These are phyloP conservation scores for Blastobotrys mokoenaii DNA, from an alignment of 805 yeast genomes.

Conservation along the genomic window DNA sequence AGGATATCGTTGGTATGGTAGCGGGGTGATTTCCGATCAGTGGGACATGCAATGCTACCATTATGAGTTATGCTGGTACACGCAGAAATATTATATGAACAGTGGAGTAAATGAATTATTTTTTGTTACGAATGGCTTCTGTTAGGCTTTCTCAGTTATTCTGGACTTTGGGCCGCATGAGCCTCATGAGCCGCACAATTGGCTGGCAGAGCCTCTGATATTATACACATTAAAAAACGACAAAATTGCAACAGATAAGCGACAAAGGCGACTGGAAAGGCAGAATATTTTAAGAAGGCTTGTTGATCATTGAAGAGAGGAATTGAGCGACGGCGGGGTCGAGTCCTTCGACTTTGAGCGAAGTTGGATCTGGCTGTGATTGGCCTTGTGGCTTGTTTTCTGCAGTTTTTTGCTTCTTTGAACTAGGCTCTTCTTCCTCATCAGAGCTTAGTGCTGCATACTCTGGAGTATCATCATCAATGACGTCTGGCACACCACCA, in stretches of 20 bases:
- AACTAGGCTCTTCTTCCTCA: constrained; percentile 38
- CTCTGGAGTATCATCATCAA: constrained; percentile 15
- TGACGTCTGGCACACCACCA: constrained; percentile 13
- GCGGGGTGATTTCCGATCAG: constrained; percentile 7
- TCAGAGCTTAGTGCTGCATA: constrained; percentile 24
- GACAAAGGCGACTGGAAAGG: too few relatives aligned
- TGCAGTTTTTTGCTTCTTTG: constrained; percentile 29
- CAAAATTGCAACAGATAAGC: too few relatives aligned
- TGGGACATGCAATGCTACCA: not conserved
- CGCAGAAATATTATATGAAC: constrained; percentile 8
- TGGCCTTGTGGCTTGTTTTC: constrained; percentile 19
- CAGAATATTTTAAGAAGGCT: constrained; percentile 20
- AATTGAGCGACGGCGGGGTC: constrained; percentile 42
- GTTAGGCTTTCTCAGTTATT: too few relatives aligned
- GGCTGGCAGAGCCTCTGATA: constrained; percentile 25
- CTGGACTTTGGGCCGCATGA: too few relatives aligned
- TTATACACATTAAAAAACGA: constrained; percentile 24
- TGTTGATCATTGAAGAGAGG: constrained; percentile 41
- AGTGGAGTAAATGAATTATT: too few relatives aligned
- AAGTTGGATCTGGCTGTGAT: constrained; percentile 1
- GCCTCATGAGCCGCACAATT: constrained; percentile 15
- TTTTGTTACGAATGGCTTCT: too few relatives aligned
- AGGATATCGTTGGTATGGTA: constrained; percentile 49
- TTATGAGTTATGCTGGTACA: not conserved
- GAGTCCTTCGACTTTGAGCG: constrained; percentile 39